Base-by-base conservation (phyloP, 129 eudicot genomes). In the Arctium minus region DNA sequence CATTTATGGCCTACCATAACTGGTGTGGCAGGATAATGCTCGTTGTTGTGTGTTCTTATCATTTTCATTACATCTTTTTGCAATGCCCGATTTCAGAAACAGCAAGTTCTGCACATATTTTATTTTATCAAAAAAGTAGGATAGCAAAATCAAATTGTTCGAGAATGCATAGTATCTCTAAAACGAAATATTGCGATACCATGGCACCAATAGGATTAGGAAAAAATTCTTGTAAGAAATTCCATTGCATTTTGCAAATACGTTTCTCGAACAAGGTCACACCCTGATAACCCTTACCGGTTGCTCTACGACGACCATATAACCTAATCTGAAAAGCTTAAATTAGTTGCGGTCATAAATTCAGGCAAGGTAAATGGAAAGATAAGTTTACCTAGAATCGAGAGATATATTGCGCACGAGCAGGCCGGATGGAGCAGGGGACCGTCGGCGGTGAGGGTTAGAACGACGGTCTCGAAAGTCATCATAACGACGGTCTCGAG, bases 321-420 rank as follows among this genome's bases (percentile, higher is more conserved):
- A 31, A 76, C 42, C 70, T 50, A 15, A 31, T 50, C 70, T 6
- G 10, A 15, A 69, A 42, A 27, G n/a, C 35, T 8, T 8, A 30
- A 68, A 31, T 13, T 73, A 35, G 35, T 60, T 77, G 35, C 46
- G 27, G 9, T 35, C 53, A 62, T 22, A 65, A 65, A 69, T 48
- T 80, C 32, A 76, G 53, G 71, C 4, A 46, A 22, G 5, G 3
- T 33, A 76, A 29, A 77, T 18, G 31, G 46, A 40, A 31, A 44
- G 69, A 42, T 5, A 18, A 0, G 53, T 13, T 29, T 2, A 94
- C 98, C 98, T 90, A 70, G 98, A 89, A 77, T 80, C 89, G 68
- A 94, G 98, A 48, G 98, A 83, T 36, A 94, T 90, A 78, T 94
- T 94, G 83, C 98, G 98, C 82, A 94, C 98, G 73, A 94, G 98